Percentiles rank a stretch among this genome's conserved stretches.
These are phyloP conservation scores for Aureobasidium sp. DNA, from an alignment of 2,329 filamentous ascomycete species.

Conservation along the genomic window DNA sequence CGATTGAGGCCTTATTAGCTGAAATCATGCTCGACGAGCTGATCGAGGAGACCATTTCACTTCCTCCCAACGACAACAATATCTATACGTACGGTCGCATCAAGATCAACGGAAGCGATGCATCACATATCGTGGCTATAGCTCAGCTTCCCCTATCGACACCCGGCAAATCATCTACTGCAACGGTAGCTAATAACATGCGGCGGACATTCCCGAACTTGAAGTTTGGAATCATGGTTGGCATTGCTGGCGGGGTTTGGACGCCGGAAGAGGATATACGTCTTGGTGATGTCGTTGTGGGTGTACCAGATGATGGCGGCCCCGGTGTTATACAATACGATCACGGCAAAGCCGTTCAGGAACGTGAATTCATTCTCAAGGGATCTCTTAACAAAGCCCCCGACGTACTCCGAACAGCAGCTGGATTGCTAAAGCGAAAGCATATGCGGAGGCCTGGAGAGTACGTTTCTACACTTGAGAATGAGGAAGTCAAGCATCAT, in stretches of 20 bases:
- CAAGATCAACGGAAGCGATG: neutral
- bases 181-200: constrained; percentile 18
- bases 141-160: constrained; percentile 18
- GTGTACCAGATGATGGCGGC: constrained; percentile 16
- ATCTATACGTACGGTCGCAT: neutral
- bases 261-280: constrained; percentile 10
- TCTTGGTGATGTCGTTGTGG: constrained; percentile 24
- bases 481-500: neutral
- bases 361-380: constrained; percentile 6
- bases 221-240: constrained; percentile 18
- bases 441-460: constrained; percentile 7
- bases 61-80: neutral
- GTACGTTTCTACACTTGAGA: neutral
- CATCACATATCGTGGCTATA: constrained; percentile 17
- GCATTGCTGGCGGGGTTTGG: constrained; percentile 21
- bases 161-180: constrained; percentile 16
- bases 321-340: constrained; percentile 26
- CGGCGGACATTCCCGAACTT: constrained; percentile 14
- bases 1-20: constrained; percentile 12
- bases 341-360: constrained; percentile 17
- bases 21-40: constrained; percentile 16
- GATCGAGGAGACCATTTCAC: neutral
- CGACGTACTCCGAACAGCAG: constrained; percentile 20
- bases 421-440: constrained; percentile 21
- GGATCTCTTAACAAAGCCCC: constrained; percentile 21